Evolutionary conservation across 306 rosid species (phyloP), one percentile per base, ranked within the genome.

Genomic region (Quercus robur): DNA sequence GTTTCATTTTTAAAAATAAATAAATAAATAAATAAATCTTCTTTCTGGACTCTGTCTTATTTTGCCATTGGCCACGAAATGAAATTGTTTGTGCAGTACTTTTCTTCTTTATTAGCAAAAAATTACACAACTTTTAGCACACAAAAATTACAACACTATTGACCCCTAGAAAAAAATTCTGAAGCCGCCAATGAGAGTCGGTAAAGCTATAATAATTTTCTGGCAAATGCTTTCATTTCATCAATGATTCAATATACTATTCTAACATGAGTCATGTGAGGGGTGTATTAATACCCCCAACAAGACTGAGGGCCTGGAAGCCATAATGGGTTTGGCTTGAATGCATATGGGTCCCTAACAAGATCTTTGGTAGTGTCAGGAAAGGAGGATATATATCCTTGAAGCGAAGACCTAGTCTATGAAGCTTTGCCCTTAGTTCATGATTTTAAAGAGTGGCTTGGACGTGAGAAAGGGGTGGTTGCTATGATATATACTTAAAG

Each of bases 171-270:
- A 33, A 33, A 33, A 33, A 33, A 5, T 0, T 5, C 38, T 33
- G 8, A 35, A 35, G 41, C 41, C 8, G 2, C 41, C 8, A 35
- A 35, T 35, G 9, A 77, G 78, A 67, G 78, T 70, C 8, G 69
- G 75, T 74, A 88, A 79, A 80, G 67, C 67, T 74, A 74, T 73
- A 76, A 87, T 85, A 78, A 85, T 85, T 79, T 79, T 86, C 30
- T 23, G 62, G 84, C 56, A 83, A 82, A 80, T 83, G 84, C 86
- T 75, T 79, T 79, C 44, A 56, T 76, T 85, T 81, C 56, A 46
- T 56, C 70, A 15, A 72, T 55, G 46, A 41, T 8, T 41, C 46
- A 2, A 66, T 71, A 79, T 71, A 87, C 68, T 83, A 70, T 74
- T 85, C 54, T 33, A 70, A 41, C 81, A 69, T 69, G 81, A 78